Conservation (phyloP, 306 rosid species). For the Corylus heterophylla region DNA sequence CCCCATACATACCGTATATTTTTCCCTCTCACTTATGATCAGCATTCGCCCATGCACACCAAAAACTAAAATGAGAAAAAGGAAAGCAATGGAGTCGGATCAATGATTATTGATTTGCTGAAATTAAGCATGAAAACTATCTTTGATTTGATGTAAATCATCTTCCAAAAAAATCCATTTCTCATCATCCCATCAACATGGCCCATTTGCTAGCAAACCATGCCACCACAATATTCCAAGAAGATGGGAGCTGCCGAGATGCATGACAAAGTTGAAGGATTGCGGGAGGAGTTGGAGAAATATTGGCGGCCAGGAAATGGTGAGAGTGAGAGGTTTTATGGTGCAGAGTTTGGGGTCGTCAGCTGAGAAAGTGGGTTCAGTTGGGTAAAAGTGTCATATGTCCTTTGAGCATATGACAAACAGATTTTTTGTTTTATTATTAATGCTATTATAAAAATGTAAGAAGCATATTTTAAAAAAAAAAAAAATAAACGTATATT, state of each 20-base stretch:
- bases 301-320: constrained; percentile 9
- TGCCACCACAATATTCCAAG: constrained; percentile 33
- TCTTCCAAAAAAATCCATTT: too few species aligned
- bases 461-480: too few species aligned
- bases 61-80: neutral
- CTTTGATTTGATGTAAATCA: too few species aligned
- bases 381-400: constrained; percentile 9
- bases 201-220: constrained; percentile 51
- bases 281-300: neutral
- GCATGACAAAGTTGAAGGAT: constrained; percentile 7
- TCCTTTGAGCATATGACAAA: too few species aligned
- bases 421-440: too few species aligned
- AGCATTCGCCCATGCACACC: neutral
- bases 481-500: too few species aligned
- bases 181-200: constrained; percentile 24
- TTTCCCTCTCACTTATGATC: neutral
- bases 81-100: neutral
- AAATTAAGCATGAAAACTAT: neutral
- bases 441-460: too few species aligned
- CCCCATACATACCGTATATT: constrained; percentile 14
- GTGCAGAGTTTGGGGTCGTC: constrained; percentile 38
- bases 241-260: neutral
- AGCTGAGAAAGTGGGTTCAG: constrained; percentile 33
- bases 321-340: constrained; percentile 11
- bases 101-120: too few species aligned